Evolutionary conservation across 2,329 filamentous ascomycete species (phyloP), one percentile per base, ranked within the genome.

Genomic region (Hysterium pulicare): DNA sequence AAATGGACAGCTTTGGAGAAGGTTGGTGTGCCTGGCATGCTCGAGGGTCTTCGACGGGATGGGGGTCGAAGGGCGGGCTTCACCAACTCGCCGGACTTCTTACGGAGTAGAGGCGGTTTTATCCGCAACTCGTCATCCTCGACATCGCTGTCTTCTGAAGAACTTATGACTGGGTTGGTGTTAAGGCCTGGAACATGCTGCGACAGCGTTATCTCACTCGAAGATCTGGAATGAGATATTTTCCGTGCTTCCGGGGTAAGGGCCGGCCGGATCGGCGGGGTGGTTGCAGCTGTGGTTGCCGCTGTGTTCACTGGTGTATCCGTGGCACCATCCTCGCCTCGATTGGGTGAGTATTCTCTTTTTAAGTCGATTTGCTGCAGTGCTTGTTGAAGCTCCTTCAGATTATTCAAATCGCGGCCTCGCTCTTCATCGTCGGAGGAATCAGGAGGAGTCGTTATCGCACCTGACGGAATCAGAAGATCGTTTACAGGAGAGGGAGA

Each of bases 1-100:
- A 98, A 98, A 69, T 98, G 93, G n/a, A 98, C 93, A 10, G 87
- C 90, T 68, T 98, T 98, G 54, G 86, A 86, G 63, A 91, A 97
- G 7, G 91, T 93, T 0, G 93, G 93, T 0, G 93, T 98, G 41
- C 93, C 93, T 7, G 93, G 93, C 88, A 97, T 95, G 71, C 91
- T 97, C 3, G 88, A 95, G 1, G 91, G 91, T 44, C 93, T 81
- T 51, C 88, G 79, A 51, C 81, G 79, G n/a, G 86, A 87, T 10
- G 87, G 76, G 30, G 85, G 82, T 38, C 93, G 83, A 39, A 98
- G 78, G 16, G 93, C 93, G 10, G 93, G 93, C 56, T 93, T 84
- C 44, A 98, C 93, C 26, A 98, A 78, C 70, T 98, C 93, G 24
- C 93, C 93, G 30, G 93, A 97, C 77, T 98, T 98, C 74, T 98